Percentiles rank a stretch among this genome's conserved stretches.
Evolutionary conservation across 345 rosid species (phyloP).

Genomic region (Populus davidiana): DNA sequence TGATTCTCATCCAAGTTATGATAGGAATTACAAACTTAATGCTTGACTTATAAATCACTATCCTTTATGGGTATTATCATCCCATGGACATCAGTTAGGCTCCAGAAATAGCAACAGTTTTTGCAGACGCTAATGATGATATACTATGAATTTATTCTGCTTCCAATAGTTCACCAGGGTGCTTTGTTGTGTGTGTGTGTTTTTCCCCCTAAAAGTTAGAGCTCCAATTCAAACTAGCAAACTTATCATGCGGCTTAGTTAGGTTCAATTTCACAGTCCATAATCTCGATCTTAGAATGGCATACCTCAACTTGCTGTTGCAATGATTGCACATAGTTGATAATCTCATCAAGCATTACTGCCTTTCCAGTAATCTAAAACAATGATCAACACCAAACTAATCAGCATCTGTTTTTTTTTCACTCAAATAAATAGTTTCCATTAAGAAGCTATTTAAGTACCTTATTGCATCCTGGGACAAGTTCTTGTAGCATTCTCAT

Average conservation of each 20-base stretch:
- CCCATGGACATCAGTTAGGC: no score
- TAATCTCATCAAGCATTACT: constrained; percentile 97
- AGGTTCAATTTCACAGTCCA: neutral
- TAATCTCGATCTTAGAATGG: neutral
- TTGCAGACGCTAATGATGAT: no score
- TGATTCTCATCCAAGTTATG: neutral
- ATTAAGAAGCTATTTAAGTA: constrained; percentile 18
- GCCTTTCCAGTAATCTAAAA: constrained; percentile 93
- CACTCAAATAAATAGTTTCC: neutral
- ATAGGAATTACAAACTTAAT: no score
- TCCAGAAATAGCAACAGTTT: no score
- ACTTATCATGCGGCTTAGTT: neutral
- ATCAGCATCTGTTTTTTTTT: constrained; percentile 8
- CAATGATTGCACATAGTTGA: constrained; percentile 92
- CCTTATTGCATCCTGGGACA: constrained; percentile 98
- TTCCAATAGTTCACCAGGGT: neutral
- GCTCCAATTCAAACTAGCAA: neutral
- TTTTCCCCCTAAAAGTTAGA: neutral
- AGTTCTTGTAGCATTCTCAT: constrained; percentile 97
- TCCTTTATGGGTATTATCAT: neutral
- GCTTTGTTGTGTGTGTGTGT: neutral
- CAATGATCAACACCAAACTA: constrained; percentile 16
- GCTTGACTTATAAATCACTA: neutral
- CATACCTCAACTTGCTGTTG: constrained; percentile 98
- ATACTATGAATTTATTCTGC: neutral